Percentiles rank a stretch among this genome's conserved stretches.
These are phyloP conservation scores for Xylaria venustula DNA, from an alignment of 495 filamentous ascomycete genomes.

Conservation along the genomic window DNA sequence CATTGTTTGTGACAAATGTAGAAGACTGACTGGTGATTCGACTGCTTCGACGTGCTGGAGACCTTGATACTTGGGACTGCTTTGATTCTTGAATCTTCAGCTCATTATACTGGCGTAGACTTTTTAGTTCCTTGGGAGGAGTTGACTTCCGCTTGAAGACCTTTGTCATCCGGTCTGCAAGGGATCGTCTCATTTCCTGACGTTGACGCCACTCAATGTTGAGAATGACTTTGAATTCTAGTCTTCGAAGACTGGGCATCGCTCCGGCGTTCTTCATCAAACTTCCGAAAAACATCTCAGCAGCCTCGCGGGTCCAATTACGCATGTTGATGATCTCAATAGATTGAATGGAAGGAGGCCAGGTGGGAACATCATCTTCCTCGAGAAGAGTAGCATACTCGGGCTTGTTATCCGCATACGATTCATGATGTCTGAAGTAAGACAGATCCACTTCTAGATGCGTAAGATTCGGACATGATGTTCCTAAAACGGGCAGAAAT, in stretches of 20 bases:
- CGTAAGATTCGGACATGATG: constrained; percentile 65
- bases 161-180: constrained; percentile 60
- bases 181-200: constrained; percentile 67
- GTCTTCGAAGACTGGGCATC: constrained; percentile 60
- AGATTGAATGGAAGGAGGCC: constrained; percentile 66
- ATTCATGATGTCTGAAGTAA: constrained; percentile 56
- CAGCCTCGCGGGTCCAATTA: constrained; percentile 62
- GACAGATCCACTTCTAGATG: constrained; percentile 70
- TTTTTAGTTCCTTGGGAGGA: constrained; percentile 45
- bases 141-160: constrained; percentile 61
- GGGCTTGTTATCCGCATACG: constrained; percentile 63
- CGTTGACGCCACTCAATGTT: constrained; percentile 76
- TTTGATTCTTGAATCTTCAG: not conserved
- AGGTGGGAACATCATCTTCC: constrained; percentile 62
- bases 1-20: constrained; percentile 31
- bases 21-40: constrained; percentile 24
- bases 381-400: constrained; percentile 63
- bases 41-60: constrained; percentile 20
- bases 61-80: not conserved
- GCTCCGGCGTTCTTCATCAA: constrained; percentile 64
- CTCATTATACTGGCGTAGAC: constrained; percentile 27
- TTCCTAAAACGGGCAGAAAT: constrained; percentile 62
- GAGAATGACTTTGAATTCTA: constrained; percentile 70
- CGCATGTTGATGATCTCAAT: constrained; percentile 74
- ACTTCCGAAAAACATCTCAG: constrained; percentile 72